Base-by-base conservation (phyloP, 306 rosid genomes). In the Ormosia emarginata region DNA sequence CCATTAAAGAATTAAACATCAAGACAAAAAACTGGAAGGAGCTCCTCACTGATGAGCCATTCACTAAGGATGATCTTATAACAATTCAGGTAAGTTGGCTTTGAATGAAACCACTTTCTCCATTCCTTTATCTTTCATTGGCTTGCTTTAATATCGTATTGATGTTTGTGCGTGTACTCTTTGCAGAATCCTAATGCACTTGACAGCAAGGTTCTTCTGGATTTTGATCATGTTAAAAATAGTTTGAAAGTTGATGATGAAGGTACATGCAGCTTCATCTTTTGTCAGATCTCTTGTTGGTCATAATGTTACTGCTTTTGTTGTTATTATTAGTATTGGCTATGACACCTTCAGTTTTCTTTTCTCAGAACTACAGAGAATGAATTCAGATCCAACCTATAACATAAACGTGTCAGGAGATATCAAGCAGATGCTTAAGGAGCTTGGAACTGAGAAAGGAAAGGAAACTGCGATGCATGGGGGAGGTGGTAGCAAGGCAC, bases 401-500 rank as follows among this genome's bases (percentile, higher is more conserved):
- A 91, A 92, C 82, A 93, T 96, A 82, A 96, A 96, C 81, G 91
- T 92, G 64, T 78, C 90, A 53, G 97, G 99, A 67, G 98, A 96
- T 88, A 83, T 96, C 83, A 96, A 92, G 85, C 94, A 96, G 88
- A 96, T 92, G 99, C 91, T 93, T 70, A 71, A 85, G 79, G 99
- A 96, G 82, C 92, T 96, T 70, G 98, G 98, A 81, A 96, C 98
- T n/a, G 98, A 93, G 79, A 86, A 90, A 80, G 99, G 97, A 85
- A 93, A 84, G 87, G 90, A 92, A 93, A 87, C 97, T 18, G 98
- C 97, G 7, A 39, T 93, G 90, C 99, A 75, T 86, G 99, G 99
- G 63, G 98, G 99, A 82, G 99, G 99, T 83, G 99, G 99, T 70
- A 89, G 91, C 85, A 96, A 96, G 91, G 99, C 99, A 79, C 97